Evolutionary conservation across 2,329 filamentous ascomycete species (phyloP), one percentile per base, ranked within the genome.

Genomic region (Ophiostoma ips): DNA sequence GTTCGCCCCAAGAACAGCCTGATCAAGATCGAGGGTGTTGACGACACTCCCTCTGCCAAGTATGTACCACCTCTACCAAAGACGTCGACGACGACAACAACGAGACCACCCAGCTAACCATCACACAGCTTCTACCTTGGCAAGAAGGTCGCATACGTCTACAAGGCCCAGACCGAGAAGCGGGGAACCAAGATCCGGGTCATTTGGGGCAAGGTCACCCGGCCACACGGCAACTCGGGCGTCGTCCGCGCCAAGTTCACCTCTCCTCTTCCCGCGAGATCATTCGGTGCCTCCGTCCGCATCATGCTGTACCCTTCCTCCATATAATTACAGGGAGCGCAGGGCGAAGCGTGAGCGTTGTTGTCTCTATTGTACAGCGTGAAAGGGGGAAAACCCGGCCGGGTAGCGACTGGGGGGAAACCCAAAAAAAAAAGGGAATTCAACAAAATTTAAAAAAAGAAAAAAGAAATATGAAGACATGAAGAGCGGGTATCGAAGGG

Each of bases 91-190:
- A 28, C 24, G 24, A 28, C 4, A 28, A 5, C n/a, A n/a, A n/a
- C n/a, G n/a, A n/a, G n/a, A n/a, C n/a, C n/a, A n/a, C 24, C 40
- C 38, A 12, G 12, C 15, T 41, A 19, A 19, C 34, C 28, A 15
- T 54, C 24, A 53, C 24, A 53, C 61, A 78, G 75, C 75, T 95
- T 95, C 85, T 98, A 98, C 78, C 77, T 87, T 61, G 92, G 92
- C 75, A 98, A 98, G 85, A 89, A 89, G 77, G 82, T 96, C 70
- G 92, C 92, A 70, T 98, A 88, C 73, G 88, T 98, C 73, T 98
- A 96, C 81, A 87, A 89, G 68, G 90, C 83, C 63, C 83, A 87
- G 73, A 89, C 83, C 75, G 87, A 95, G 78, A 79, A 95, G 67
- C 86, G 90, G 66, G 92, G 92, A 69, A 90, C 88, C 71, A 96